Evolutionary conservation across 768 basidiomycete genomes (phyloP), one percentile per base, ranked within the genome.

Genomic region (Leccinum boreale): DNA sequence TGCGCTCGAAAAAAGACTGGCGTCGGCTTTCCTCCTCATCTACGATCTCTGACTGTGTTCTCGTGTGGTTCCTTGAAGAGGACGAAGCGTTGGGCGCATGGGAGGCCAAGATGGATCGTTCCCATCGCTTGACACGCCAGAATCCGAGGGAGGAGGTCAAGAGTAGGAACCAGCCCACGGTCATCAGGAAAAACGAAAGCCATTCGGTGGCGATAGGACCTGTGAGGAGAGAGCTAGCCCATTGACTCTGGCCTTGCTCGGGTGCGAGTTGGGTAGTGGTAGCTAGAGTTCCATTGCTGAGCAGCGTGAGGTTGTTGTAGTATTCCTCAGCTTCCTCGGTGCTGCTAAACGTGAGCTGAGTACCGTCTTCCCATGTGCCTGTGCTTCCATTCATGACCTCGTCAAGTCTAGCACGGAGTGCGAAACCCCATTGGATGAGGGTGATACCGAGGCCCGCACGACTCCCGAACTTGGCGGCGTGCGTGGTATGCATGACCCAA

Each of bases 401-500:
- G 61, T 86, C 81, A 52, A 81, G 68, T 36, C 75, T 71, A 11
- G 79, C 78, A 52, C 94, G 84, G 58, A 91, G 74, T 12, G 87
- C 88, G 65, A 96, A 88, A 28, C 96, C 95, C 71, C 95, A 95
- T 71, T 98, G 96, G 57, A 98, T 96, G 55, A 98, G 81, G 12
- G 95, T 98, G 58, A 98, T 81, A n/a, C 96, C 96, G 47, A 98
- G 81, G 28, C 96, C 96, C 1, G 94, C 95, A 55, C 94, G 87
- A 39, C 93, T 93, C 50, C 97, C 94, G 63, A 91, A 85, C 64
- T 94, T 89, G 31, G 92, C 93, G 5, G 96, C 90, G 70, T 98
- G 96, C 2, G 94, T 94, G 3, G 88, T 90, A 72, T 93, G 92
- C 29, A 98, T 82, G 57, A 98, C 88, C 74, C 94, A 98, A 9